Base-by-base conservation (phyloP, 179 eudicot genomes). In the Sideroxylon spinosum region DNA sequence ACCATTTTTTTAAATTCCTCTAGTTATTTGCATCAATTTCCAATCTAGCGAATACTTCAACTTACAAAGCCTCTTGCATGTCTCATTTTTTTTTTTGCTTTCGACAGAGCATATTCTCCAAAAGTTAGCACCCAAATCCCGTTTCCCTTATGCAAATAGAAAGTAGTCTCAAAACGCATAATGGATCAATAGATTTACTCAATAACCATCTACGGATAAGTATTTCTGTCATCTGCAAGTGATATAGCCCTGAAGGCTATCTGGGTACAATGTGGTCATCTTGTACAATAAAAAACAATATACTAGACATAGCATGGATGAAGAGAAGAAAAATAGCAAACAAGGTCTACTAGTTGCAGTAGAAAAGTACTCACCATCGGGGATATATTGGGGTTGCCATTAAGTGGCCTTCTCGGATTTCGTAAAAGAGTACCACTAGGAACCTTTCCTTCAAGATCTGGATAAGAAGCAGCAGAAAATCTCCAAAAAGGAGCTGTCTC, bases 401-500 rank as follows among this genome's bases (percentile, higher is more conserved):
- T 82, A 80, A 86, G 63, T 82, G 84, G 67, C 74, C 80, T 80
- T 46, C 74, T 86, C 20, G 86, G 50, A 53, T 80, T 77, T 65
- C 80, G 68, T 9, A 71, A 77, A 81, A 71, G 74, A 82, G 85
- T 68, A 73, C 65, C 74, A 44, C 46, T 78, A 67, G 87, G 76
- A 17, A 68, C 56, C 55, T 77, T 82, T 72, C 63, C 85, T 79
- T 81, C 89, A 29, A 94, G 90, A 86, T 93, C 97, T 32, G 98
- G 97, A 86, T 92, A 91, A 52, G 97, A 94, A 90, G 92, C 89
- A 78, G 95, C 92, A 81, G 97, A 92, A 85, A 92, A 94, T 53
- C 92, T 86, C 98, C 98, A 94, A 83, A 94, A 92, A 55, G 98
- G 97, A 77, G 98, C 98, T 19, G 88, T 85, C 82, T 90, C 91